These are phyloP conservation scores for Pythium diclinum DNA, from an alignment of 352 stramenopile genomes.

Conservation along the genomic window DNA sequence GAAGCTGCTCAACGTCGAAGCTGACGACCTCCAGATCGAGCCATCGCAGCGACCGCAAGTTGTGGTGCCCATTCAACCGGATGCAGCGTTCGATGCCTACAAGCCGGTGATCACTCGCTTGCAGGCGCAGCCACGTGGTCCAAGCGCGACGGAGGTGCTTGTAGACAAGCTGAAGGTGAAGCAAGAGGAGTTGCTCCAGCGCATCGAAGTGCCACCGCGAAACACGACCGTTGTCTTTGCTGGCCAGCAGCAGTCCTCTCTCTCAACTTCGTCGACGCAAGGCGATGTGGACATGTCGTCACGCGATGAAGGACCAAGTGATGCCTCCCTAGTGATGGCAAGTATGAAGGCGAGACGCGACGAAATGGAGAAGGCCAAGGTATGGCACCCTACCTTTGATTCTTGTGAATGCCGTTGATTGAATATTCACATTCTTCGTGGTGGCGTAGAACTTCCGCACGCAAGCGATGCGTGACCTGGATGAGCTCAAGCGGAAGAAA, in stretches of 20 bases:
- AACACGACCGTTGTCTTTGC: constrained; percentile 59
- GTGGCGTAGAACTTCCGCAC: constrained; percentile 75
- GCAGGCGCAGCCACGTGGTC: constrained; percentile 75
- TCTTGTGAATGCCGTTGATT: neutral
- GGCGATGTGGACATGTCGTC: constrained; percentile 12
- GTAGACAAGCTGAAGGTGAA: constrained; percentile 76
- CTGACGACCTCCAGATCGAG: constrained; percentile 70
- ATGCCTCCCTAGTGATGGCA: constrained; percentile 67
- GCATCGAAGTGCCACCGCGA: constrained; percentile 53
- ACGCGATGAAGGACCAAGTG: constrained; percentile 38
- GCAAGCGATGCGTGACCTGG: constrained; percentile 83
- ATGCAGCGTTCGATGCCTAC: constrained; percentile 73
- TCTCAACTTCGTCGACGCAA: constrained; percentile 9
- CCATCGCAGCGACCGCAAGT: constrained; percentile 44
- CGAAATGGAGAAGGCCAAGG: constrained; percentile 80
- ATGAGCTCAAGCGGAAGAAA: constrained; percentile 81
- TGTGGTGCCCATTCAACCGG: constrained; percentile 29
- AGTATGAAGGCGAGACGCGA: constrained; percentile 67
- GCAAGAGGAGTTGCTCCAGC: constrained; percentile 59
- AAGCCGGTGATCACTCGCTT: constrained; percentile 78
- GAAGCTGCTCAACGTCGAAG: constrained; percentile 63
- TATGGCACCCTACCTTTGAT: constrained; percentile 14
- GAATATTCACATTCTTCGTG: constrained; percentile 12
- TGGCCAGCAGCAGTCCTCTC: constrained; percentile 19
- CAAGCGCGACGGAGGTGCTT: constrained; percentile 74